These are phyloP conservation scores for Porcisia hertigi DNA, from an alignment of 208 protist genomes.

Conservation along the genomic window DNA sequence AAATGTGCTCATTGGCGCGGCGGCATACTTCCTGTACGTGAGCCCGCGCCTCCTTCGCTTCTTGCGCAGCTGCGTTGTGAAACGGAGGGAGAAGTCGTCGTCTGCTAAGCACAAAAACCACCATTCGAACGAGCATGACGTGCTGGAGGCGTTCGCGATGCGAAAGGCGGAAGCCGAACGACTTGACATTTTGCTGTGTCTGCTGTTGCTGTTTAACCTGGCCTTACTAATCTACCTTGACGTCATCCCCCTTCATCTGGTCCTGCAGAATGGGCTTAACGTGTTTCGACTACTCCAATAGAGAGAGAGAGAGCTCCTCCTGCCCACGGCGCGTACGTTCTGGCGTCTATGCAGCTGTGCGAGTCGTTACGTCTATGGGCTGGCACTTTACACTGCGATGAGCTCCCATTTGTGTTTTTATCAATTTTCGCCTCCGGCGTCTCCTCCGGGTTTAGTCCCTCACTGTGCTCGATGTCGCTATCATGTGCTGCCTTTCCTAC, in stretches of 20 bases:
- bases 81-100: not conserved
- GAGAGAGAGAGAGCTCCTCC: not conserved
- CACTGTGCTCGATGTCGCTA: not conserved
- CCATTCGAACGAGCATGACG: conserved; percentile 19
- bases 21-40: conserved; percentile 64
- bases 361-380: not conserved
- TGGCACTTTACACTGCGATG: not conserved
- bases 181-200: conserved; percentile 38
- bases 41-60: conserved; percentile 35
- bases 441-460: not conserved
- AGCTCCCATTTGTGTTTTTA: too few species aligned
- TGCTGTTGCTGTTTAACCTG: conserved; percentile 49
- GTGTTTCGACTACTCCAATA: conserved; percentile 45
- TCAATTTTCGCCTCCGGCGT: not conserved
- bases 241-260: conserved; percentile 42
- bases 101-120: not conserved
- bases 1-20: conserved; percentile 34
- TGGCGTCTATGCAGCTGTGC: not conserved
- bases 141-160: conserved; percentile 44
- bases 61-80: conserved; percentile 3
- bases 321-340: not conserved
- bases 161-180: conserved; percentile 43
- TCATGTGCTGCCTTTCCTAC: not conserved
- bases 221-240: conserved; percentile 34
- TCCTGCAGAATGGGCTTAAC: conserved; percentile 37